These are phyloP conservation scores for Litchi chinensis DNA, from an alignment of 345 rosid genomes.

Conservation along the genomic window DNA sequence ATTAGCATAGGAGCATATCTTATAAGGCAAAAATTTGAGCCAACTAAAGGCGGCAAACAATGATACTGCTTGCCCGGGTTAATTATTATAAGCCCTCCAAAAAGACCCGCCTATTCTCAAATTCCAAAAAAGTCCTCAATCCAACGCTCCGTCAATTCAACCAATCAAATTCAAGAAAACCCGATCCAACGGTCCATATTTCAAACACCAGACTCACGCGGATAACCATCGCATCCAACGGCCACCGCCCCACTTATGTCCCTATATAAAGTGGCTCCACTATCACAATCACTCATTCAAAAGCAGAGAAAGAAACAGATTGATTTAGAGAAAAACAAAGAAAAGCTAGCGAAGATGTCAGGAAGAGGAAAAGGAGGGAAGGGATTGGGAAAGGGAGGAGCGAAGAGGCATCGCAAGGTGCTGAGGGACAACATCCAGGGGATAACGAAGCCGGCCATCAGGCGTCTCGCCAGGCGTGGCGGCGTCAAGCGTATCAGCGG, in stretches of 20 bases:
- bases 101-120: not conserved
- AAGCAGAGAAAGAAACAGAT: not conserved
- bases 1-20: no score
- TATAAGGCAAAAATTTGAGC: not conserved
- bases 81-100: not conserved
- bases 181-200: constrained; percentile 5
- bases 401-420: constrained; percentile 40
- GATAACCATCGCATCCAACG: constrained; percentile 27
- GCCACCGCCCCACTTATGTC: not conserved
- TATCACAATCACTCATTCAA: accelerated
- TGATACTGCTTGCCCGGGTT: not conserved
- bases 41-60: constrained; percentile 12
- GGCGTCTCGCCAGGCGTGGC: constrained; percentile 39
- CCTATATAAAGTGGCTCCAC: constrained; percentile 4
- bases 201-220: not conserved
- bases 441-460: constrained; percentile 26
- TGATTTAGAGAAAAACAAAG: not conserved
- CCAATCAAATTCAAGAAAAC: not conserved
- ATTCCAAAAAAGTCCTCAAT: not conserved
- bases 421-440: constrained; percentile 45
- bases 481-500: constrained; percentile 46
- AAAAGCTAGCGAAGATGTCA: constrained; percentile 19
- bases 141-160: not conserved
- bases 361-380: constrained; percentile 47
- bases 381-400: constrained; percentile 47